phyloP scores from a whole-genome alignment of 2,329 filamentous ascomycete genomes.

The Fonsecaea erecta region DNA sequence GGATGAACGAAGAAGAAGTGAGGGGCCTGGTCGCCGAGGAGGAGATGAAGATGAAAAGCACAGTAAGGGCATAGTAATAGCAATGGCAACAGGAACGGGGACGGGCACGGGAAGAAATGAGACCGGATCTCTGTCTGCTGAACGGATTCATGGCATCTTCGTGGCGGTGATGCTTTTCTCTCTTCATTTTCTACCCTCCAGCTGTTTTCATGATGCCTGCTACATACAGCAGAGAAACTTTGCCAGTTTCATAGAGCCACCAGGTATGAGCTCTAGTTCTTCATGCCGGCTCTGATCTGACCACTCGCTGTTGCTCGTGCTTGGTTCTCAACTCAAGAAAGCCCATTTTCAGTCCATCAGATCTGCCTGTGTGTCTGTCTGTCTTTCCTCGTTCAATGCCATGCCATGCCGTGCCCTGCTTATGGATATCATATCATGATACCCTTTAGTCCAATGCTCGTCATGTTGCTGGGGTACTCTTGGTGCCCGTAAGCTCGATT shows the following conservation, averaged over 20 bases:
- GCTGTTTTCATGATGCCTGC: neutral
- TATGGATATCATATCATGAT: slow-evolving; percentile 30
- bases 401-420: slow-evolving; percentile 9
- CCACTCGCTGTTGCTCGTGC: no score
- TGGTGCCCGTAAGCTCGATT: neutral
- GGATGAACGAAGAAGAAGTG: slow-evolving; percentile 77
- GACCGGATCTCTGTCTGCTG: neutral
- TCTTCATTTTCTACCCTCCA: neutral
- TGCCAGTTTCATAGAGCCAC: neutral
- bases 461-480: neutral
- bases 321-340: no score
- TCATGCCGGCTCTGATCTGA: no score
- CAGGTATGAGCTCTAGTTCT: neutral
- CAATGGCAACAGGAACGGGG: no score
- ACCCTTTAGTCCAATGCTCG: neutral
- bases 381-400: slow-evolving; percentile 21
- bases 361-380: neutral
- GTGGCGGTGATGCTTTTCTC: neutral
- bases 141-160: neutral
- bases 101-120: slow-evolving; percentile 27
- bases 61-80: slow-evolving; percentile 12
- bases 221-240: neutral
- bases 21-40: slow-evolving; percentile 69
- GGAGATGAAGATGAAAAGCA: slow-evolving; percentile 49
- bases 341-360: neutral